phyloP scores from a whole-genome alignment of 176 grass and related monocot species.

The Thinopyrum elongatum region DNA sequence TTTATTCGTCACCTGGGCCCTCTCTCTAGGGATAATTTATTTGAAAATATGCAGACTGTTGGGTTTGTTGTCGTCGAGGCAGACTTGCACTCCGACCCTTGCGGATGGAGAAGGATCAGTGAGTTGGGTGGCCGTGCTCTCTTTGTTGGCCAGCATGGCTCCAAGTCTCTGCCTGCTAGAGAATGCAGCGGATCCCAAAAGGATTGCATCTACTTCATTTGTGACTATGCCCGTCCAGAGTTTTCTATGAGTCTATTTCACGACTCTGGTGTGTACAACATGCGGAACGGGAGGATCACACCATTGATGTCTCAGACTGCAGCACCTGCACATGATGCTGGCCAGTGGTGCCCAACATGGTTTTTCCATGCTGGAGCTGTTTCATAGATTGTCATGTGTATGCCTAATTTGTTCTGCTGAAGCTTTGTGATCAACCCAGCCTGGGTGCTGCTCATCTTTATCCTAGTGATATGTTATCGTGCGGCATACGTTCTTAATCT shows the following conservation, averaged over 20 bases:
- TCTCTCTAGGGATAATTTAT: no score
- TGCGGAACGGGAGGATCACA: neutral
- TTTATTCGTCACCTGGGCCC: no score
- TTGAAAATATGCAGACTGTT: neutral
- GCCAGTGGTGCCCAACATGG: neutral
- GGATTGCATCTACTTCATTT: constrained; percentile 3
- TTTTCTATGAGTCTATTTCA: neutral
- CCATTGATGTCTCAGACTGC: neutral
- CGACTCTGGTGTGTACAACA: neutral
- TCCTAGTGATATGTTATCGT: neutral
- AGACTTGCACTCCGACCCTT: neutral
- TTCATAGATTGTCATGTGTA: neutral
- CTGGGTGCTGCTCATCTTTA: neutral
- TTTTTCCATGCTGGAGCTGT: neutral
- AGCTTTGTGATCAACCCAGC: neutral
- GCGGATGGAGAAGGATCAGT: neutral
- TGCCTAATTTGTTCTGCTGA: neutral
- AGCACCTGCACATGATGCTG: neutral
- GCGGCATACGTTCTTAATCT: neutral
- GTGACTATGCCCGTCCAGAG: neutral
- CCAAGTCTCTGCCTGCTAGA: neutral
- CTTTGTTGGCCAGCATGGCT: neutral
- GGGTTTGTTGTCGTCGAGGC: neutral
- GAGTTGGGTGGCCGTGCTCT: neutral
- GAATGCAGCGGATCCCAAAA: neutral